Base-by-base conservation (phyloP, 306 rosid genomes). In the Argentina anserina region DNA sequence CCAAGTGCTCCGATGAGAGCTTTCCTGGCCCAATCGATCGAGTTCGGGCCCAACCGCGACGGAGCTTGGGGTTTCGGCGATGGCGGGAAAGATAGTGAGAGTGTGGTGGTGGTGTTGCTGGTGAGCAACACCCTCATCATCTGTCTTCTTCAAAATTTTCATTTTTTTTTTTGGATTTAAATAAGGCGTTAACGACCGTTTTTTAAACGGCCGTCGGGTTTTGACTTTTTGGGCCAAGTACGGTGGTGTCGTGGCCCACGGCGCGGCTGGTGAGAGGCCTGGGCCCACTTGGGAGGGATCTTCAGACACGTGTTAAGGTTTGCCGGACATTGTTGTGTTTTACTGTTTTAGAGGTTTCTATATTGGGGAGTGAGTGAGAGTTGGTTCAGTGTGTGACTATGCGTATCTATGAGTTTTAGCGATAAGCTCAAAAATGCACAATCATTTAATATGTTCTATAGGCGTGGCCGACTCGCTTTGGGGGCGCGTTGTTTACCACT, bases 91-190 rank as follows among this genome's bases (percentile, higher is more conserved):
- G 85, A 72, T 65, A 75, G 75, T 72, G 77, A 29, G 59, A 41
- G 75, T 13, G 81, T 42, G 53, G 81, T 41, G 42, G 80, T 33
- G 49, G 81, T 26, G 74, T 47, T 72, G 86, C 72, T 67, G 73
- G 76, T 68, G 79, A 83, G 69, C 62, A 72, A 28, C 56, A 43
- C 82, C 62, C 71, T 75, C 89, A 84, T 77, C 89, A 74, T 85
- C 78, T 61, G 2, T 65, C 66, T 46, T 55, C 79, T 17, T 67
- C 1, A 9, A 37, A 71, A 8, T n/a, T 21, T 3, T 0, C 1
- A 10, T 1, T 29, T 9, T 25, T 8, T 3, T 17, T 33, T 10
- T 31, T 15, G 49, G 45, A 39, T 70, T 53, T 53, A 70, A 21
- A 53, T 53, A 39, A 34, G 36, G 8, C 36, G 47, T n/a, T 50